Evolutionary conservation across 768 basidiomycete genomes (phyloP).

Genomic region (Suillus fuscotomentosus): DNA sequence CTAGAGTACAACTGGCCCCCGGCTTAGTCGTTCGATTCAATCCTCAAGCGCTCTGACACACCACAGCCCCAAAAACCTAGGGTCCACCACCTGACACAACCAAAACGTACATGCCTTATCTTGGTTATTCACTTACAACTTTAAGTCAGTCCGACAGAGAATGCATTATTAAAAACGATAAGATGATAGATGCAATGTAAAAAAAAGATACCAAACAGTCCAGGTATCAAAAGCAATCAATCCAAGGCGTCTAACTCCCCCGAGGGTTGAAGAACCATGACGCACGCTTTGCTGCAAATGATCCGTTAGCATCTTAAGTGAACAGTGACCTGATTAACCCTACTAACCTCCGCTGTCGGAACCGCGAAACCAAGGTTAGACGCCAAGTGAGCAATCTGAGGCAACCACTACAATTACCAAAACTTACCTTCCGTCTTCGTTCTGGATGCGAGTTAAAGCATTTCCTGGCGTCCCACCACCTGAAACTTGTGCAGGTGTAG

Average conservation of each 20-base stretch:
- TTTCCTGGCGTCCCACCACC: conserved; percentile 53
- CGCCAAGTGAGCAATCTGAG: conserved; percentile 14
- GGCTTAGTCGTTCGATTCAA: neutral
- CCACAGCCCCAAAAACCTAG: conserved; percentile 7
- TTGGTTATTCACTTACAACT: conserved; percentile 3
- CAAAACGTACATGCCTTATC: conserved; percentile 8
- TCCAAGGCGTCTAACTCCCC: conserved; percentile 36
- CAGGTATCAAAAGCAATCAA: conserved; percentile 10
- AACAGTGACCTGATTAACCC: conserved; percentile 8
- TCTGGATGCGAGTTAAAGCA: conserved; percentile 72
- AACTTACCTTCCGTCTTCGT: conserved; percentile 72
- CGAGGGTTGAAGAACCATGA: conserved; percentile 93
- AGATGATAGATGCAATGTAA: conserved; percentile 28
- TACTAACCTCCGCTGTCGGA: conserved; percentile 35
- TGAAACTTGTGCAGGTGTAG: conserved; percentile 40
- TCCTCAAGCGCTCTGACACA: conserved; percentile 16
- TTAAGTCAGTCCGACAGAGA: conserved; percentile 8
- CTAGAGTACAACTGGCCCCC: neutral
- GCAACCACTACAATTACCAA: neutral
- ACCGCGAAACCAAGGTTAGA: conserved; percentile 17
- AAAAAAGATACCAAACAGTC: too few species aligned
- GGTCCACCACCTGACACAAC: too few species aligned
- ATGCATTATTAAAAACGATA: conserved; percentile 28
- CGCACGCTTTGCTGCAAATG: conserved; percentile 73
- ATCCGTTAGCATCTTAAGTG: conserved; percentile 30